These are phyloP conservation scores for Cyclotella cryptica DNA, from an alignment of 108 stramenopile species.

Conservation along the genomic window DNA sequence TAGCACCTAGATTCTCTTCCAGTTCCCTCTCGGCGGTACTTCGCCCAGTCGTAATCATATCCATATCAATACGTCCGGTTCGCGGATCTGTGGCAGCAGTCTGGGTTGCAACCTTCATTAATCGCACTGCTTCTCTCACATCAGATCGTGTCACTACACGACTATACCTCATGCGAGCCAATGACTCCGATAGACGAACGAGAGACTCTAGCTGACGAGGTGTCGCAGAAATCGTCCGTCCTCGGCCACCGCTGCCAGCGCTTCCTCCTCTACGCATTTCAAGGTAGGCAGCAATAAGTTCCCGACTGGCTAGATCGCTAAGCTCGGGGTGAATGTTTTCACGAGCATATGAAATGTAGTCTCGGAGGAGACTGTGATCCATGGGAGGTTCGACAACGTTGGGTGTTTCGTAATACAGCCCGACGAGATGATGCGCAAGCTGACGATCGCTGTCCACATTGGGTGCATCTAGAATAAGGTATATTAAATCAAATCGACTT, in stretches of 20 bases:
- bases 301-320: constrained; percentile 84
- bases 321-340: constrained; percentile 87
- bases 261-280: constrained; percentile 87
- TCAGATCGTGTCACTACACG: constrained; percentile 78
- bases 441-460: constrained; percentile 89
- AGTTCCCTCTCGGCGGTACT: constrained; percentile 81
- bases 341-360: constrained; percentile 96
- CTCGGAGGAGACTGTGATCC: constrained; percentile 82
- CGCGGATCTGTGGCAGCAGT: constrained; percentile 97
- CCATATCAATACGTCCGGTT: constrained; percentile 99
- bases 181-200: constrained; percentile 95
- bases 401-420: constrained; percentile 88
- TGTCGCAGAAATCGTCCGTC: constrained; percentile 96
- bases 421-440: constrained; percentile 91
- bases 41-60: constrained; percentile 95
- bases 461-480: constrained; percentile 95
- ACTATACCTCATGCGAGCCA: constrained; percentile 92
- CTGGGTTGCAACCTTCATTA: constrained; percentile 98
- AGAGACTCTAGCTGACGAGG: constrained; percentile 98
- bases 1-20: constrained; percentile 65
- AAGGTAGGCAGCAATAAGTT: constrained; percentile 92
- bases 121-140: constrained; percentile 92
- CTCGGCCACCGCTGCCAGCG: constrained; percentile 65
- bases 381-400: constrained; percentile 81
- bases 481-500: constrained; percentile 98